Base-by-base conservation (phyloP, 257 asterid species). In the Petunia secreta region DNA sequence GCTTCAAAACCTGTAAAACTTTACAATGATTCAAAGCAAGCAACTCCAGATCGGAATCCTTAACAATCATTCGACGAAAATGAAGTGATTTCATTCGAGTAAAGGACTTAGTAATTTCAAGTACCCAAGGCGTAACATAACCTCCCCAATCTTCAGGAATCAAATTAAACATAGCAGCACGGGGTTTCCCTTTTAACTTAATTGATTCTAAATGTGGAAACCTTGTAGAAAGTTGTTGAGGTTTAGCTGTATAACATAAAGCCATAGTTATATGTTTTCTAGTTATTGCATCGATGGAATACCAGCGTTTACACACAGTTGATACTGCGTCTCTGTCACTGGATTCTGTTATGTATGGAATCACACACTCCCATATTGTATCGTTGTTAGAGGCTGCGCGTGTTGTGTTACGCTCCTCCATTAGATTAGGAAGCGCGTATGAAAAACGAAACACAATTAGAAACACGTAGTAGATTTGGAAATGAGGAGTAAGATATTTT, bases 131-230 rank as follows among this genome's bases (percentile, higher is more conserved):
- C 8, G 87, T 85, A 10, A 85, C 98, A 14, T 85, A 90, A 2
- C 97, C 97, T 2, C 97, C 98, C 98, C 97, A 91, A 71, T 94
- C 93, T 55, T 91, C 95, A 0, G 95, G 94, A 59, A 92, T 92
- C 86, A 92, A 55, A 76, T 91, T 92, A 50, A 91, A 94, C 98
- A 92, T 94, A 65, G 97, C 91, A 11, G 98, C 97, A 75, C 98
- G 93, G 64, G 98, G 98, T 89, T 93, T 91, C 11, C 97, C 98
- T 85, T 93, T 91, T 4, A 93, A 88, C 84, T 90, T 88, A 83
- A 94, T 79, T 54, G 98, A 94, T 88, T 93, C 95, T 7, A 94
- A 88, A 14, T 90, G 88, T 0, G 93, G 93, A 83, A 94, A 94
- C 59, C 98, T 86, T 48, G 62, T 54, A 2, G 94, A 87, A 77